These are phyloP conservation scores for Malassezia nana DNA, from an alignment of 1,284 basidiomycete species.

Conservation along the genomic window DNA sequence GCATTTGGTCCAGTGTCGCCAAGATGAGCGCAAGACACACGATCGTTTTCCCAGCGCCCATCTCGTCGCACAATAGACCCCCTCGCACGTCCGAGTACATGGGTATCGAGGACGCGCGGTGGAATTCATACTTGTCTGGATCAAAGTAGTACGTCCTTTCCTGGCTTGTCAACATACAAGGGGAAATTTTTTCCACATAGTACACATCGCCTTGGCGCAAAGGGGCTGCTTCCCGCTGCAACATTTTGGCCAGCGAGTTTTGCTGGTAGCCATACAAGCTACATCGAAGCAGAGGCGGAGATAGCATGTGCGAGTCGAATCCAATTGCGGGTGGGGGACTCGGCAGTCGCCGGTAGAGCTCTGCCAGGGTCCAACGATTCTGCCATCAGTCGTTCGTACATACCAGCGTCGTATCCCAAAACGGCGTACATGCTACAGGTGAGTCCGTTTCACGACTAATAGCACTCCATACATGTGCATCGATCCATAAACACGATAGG, in stretches of 20 bases:
- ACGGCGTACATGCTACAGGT: neutral
- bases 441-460: slow-evolving; percentile 9
- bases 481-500: neutral
- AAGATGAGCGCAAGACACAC: slow-evolving; percentile 19
- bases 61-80: slow-evolving; percentile 22
- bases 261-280: slow-evolving; percentile 15
- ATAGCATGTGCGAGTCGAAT: neutral
- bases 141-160: slow-evolving; percentile 7
- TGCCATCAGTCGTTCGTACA: neutral
- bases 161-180: neutral
- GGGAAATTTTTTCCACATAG: slow-evolving; percentile 2
- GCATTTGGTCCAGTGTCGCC: slow-evolving; percentile 8
- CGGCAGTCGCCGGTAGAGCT: slow-evolving; percentile 10
- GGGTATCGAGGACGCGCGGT: neutral
- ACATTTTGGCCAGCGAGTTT: slow-evolving; percentile 15
- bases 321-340: neutral
- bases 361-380: slow-evolving; percentile 6
- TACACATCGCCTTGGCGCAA: slow-evolving; percentile 9
- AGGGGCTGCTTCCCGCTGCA: slow-evolving; percentile 18
- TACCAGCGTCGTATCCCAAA: neutral
- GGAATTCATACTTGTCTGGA: neutral
- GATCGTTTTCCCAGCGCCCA: slow-evolving; percentile 25
- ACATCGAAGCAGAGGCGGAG: slow-evolving; percentile 3
- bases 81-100: slow-evolving; percentile 15
- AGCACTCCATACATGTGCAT: slow-evolving; percentile 3